Percentiles rank a stretch among this genome's conserved stretches.
These are phyloP conservation scores for Phytophthora pistaciae DNA, from an alignment of 352 stramenopile species.

Conservation along the genomic window DNA sequence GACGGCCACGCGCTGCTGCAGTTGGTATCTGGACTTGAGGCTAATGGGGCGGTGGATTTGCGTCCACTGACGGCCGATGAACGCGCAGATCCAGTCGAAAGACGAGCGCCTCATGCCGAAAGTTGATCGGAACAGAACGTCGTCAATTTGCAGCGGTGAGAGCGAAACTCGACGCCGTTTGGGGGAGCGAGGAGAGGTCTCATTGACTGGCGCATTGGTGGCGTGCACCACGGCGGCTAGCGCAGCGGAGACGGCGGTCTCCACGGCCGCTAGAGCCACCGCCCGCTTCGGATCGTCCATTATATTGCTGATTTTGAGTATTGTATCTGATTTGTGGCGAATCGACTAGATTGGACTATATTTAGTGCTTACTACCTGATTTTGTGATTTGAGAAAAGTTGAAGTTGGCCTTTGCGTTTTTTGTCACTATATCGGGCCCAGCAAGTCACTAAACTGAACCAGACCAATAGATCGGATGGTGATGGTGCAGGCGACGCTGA, in stretches of 20 bases:
- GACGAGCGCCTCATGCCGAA: constrained; percentile 19
- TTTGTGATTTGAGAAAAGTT: not conserved
- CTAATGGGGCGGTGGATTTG: constrained; percentile 5
- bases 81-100: constrained; percentile 25
- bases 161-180: constrained; percentile 26
- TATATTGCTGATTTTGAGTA: not conserved
- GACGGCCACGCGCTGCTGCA: constrained; percentile 21
- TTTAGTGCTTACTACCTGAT: not conserved
- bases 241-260: constrained; percentile 17
- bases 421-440: not conserved
- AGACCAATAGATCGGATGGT: constrained; percentile 4
- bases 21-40: not conserved
- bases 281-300: not conserved
- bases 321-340: constrained; percentile 11
- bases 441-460: not conserved
- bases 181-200: not conserved
- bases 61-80: constrained; percentile 15
- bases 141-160: constrained; percentile 12
- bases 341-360: no score
- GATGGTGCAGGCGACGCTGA: constrained; percentile 37
- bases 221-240: constrained; percentile 18
- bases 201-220: not conserved
- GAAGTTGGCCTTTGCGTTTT: not conserved
- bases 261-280: constrained; percentile 17
- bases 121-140: constrained; percentile 4